A percentile compares a stretch with the other conserved stretches of the same genome.
Conservation (phyloP, 768 basidiomycete species). For the Auriscalpium microsporum region DNA sequence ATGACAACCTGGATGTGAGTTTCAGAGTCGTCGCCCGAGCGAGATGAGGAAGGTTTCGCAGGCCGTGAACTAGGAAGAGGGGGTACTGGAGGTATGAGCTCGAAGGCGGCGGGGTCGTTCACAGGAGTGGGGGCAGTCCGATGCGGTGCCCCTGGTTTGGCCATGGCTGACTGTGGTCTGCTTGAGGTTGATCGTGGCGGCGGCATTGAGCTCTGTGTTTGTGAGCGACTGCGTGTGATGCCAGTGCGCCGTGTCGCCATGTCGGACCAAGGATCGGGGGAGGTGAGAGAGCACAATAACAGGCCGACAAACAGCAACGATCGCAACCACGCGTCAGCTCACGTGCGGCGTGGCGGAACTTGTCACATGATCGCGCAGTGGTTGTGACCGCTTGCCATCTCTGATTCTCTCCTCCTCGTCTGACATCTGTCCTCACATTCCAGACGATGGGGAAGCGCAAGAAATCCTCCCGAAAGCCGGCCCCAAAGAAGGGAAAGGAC, state of each 20-base stretch:
- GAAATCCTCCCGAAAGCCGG: constrained; percentile 80
- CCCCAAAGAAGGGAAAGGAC: constrained; percentile 53
- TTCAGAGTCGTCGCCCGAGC: constrained; percentile 40
- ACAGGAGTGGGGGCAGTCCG: constrained; percentile 22
- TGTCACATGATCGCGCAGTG: constrained; percentile 9
- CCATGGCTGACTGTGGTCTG: constrained; percentile 41
- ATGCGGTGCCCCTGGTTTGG: constrained; percentile 32
- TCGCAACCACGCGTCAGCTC: constrained; percentile 14
- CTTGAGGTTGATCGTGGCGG: constrained; percentile 26
- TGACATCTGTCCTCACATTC: neutral
- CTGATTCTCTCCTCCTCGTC: too few species aligned
- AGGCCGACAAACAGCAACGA: too few species aligned
- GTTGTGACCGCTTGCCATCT: too few species aligned
- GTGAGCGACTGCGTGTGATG: constrained; percentile 38
- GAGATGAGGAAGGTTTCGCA: constrained; percentile 12
- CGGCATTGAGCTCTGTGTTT: constrained; percentile 21
- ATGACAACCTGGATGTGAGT: constrained; percentile 92
- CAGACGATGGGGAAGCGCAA: constrained; percentile 79
- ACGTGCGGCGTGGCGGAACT: constrained; percentile 24
- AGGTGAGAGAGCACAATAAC: neutral
- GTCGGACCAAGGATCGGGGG: constrained; percentile 17
- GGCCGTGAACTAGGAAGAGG: constrained; percentile 7
- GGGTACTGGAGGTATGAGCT: neutral
- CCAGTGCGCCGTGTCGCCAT: constrained; percentile 58
- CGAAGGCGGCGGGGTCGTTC: constrained; percentile 13